A percentile compares a stretch with the other conserved stretches of the same genome.
Evolutionary conservation across 1,284 basidiomycete genomes (phyloP).

Genomic region (Cutaneotrichosporon sp.): DNA sequence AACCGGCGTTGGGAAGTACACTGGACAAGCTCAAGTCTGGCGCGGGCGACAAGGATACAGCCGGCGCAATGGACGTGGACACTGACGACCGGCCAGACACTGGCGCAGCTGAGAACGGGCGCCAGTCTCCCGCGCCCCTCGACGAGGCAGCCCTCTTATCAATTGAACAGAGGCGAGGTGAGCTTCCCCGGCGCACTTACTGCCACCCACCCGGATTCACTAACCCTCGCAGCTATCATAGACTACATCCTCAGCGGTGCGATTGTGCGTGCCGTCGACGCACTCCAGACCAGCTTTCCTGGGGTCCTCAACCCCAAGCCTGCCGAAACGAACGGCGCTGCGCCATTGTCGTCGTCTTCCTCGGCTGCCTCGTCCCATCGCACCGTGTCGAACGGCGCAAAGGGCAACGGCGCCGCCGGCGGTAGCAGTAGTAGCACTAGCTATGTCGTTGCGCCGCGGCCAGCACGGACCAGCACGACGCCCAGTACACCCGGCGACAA

Average conservation of each 20-base stretch:
- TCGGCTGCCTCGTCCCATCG: background rate
- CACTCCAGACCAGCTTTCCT: constrained; percentile 37
- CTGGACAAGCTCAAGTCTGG: background rate
- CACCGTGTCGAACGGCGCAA: background rate
- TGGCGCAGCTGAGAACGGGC: constrained; percentile 8
- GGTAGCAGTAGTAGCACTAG: background rate
- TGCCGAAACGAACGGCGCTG: background rate
- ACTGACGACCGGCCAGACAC: constrained; percentile 6
- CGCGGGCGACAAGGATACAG: background rate
- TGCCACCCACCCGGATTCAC: background rate
- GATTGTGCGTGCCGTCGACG: constrained; percentile 33
- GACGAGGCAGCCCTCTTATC: constrained; percentile 21
- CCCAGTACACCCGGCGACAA: background rate
- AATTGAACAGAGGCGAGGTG: constrained; percentile 37
- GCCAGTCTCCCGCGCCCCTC: constrained; percentile 8
- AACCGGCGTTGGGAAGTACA: background rate
- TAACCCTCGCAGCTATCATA: constrained; percentile 30
- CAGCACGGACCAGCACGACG: background rate
- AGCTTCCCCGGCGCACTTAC: constrained; percentile 11
- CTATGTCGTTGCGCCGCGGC: background rate
- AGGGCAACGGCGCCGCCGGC: background rate
- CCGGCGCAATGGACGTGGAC: constrained; percentile 11
- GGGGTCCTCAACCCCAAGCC: constrained; percentile 21
- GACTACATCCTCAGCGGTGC: constrained; percentile 40
- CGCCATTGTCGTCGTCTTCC: background rate